Evolutionary conservation across 1,284 basidiomycete species (phyloP), one percentile per base, ranked within the genome.

Genomic region (Phylloboletellus chloephorus): DNA sequence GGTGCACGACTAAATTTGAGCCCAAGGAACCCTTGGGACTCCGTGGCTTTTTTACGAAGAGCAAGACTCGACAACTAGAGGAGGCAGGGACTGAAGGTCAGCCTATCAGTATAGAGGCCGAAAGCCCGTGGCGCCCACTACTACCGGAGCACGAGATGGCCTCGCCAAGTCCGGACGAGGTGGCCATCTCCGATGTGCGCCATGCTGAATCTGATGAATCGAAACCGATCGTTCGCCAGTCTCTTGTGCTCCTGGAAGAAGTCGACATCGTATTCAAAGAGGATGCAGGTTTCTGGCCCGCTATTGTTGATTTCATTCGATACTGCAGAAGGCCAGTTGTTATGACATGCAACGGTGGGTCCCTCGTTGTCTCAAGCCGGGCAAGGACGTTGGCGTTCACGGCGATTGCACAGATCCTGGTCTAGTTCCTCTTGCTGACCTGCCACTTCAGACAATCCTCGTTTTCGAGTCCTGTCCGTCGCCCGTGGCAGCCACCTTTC

Each of bases 161-260:
- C 10, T 10, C 20, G 16, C 33, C 29, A 32, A 9, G 16, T 5
- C 13, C 21, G 21, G 39, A 32, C 5, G 49, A 37, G 16, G 34
- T 10, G 29, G 36, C 1, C 30, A 36, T 37, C 17, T 24, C 31
- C 19, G 43, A 26, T 16, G 41, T 7, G 30, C 23, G 40, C 7
- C 28, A 29, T n/a, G 51, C 13, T 31, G 53, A 51, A 26, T 21
- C 51, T 37, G 59, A 41, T 28, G 54, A 24, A 39, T 31, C 39
- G 39, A 47, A 44, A 40, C 39, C 43, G 44, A 41, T 37, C 31
- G 42, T 84, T 36, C 72, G 77, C 33, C 95, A 99, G 65, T 94
- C 90, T 1, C 64, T 96, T 35, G 88, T 98, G 51, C 70, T 99
- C 23, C 68, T 99, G n/a, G 96, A 99, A 63, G 96, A 98, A 61